Evolutionary conservation across 1,139 yeast species (phyloP), one percentile per base, ranked within the genome.

Genomic region (Zygosaccharomyces sapae): DNA sequence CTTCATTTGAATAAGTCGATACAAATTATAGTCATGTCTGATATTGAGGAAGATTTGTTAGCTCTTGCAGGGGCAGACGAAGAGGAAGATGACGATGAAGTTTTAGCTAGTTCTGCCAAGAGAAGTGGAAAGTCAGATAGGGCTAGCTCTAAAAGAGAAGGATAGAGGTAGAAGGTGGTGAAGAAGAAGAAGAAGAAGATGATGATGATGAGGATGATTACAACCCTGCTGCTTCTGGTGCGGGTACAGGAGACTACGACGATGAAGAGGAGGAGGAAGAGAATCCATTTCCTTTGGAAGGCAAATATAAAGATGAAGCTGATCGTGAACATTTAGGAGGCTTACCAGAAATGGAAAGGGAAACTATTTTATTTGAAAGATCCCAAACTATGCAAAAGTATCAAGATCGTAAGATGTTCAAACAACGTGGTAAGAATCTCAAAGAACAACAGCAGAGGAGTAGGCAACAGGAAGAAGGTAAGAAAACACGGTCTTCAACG

Each of bases 271-370:
- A 51, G 5, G 67, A 64, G 42, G 71, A 70, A 47, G 62, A 71
- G 45, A 76, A 84, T 56, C 98, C 97, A 5, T 92, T 90, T 65
- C 98, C 98, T 2, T 70, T 92, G 49, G 97, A 89, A 63, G 96
- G 96, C 12, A 88, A 88, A 62, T 92, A 83, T 71, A 86, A 81
- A 60, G 86, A 89, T 66, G 96, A 83, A 50, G 75, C 72, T 6
- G 99, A 94, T 67, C 76, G 88, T 51, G 81, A 71, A 4, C 63
- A 72, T 43, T 71, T 92, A 55, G 81, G 83, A 60, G 74, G 75
- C 1, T 76, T 92, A 81, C 95, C 92, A 50, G 98, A 94, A 73
- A 80, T 92, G 65, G 86, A 86, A 60, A 82, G 97, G 61, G 98
- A 92, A 71, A 83, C 86, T 58, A 79, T 88, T 49, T 76, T 92